Conservation (phyloP, 2,329 filamentous ascomycete genomes). For the Penicillium brevicompactum region DNA sequence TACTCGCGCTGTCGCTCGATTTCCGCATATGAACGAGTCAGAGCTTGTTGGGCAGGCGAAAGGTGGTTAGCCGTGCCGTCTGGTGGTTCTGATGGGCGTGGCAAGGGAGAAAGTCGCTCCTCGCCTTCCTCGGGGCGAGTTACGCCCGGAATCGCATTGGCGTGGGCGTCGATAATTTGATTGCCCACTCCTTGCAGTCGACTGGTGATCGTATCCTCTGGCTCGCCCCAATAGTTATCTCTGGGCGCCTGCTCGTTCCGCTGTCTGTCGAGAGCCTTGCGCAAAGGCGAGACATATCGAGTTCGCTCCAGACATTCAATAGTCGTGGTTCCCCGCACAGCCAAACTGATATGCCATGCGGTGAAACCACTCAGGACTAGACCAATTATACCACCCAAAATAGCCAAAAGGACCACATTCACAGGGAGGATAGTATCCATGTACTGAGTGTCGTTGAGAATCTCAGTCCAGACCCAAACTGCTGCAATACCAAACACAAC, state of each 20-base stretch:
- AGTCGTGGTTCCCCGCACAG: slow-evolving; percentile 79
- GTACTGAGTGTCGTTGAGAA: slow-evolving; percentile 70
- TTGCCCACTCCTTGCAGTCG: slow-evolving; percentile 66
- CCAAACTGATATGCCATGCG: slow-evolving; percentile 84
- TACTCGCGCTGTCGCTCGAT: slow-evolving; percentile 66
- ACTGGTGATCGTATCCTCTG: slow-evolving; percentile 36
- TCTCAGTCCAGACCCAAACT: slow-evolving; percentile 82
- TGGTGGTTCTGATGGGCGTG: slow-evolving; percentile 19
- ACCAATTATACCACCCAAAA: slow-evolving; percentile 87
- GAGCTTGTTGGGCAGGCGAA: slow-evolving; percentile 49
- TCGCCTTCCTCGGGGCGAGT: slow-evolving; percentile 83
- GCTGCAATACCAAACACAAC: slow-evolving; percentile 75
- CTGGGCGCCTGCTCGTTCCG: slow-evolving; percentile 56
- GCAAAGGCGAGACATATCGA: slow-evolving; percentile 80
- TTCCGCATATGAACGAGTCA: slow-evolving; percentile 53
- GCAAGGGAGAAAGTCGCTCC: slow-evolving; percentile 47
- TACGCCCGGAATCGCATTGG: slow-evolving; percentile 77
- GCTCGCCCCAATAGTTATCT: slow-evolving; percentile 14
- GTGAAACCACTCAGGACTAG: slow-evolving; percentile 89
- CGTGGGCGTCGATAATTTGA: slow-evolving; percentile 77
- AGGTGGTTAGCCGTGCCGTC: slow-evolving; percentile 20
- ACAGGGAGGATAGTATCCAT: slow-evolving; percentile 79
- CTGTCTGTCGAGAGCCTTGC: slow-evolving; percentile 68
- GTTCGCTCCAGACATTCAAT: slow-evolving; percentile 97
- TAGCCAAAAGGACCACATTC: slow-evolving; percentile 85